Conservation (phyloP, 2,329 filamentous ascomycete species). For the Ceratocystiopsis sp. region DNA sequence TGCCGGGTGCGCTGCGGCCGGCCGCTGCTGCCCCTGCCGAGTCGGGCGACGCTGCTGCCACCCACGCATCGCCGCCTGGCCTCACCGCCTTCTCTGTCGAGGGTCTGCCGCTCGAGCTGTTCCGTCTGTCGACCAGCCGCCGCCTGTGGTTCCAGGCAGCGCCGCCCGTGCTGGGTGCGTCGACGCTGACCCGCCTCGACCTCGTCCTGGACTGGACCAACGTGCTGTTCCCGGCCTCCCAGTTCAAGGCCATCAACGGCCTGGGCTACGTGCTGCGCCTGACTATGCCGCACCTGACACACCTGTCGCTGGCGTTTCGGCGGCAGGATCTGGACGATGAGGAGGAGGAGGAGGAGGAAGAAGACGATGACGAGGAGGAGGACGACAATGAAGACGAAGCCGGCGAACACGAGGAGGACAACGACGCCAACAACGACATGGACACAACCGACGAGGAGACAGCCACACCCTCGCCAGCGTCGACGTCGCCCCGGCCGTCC, state of each 20-base stretch:
- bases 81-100: slow-evolving; percentile 24
- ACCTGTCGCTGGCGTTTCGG: slow-evolving; percentile 22
- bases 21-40: no score
- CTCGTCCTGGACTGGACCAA: slow-evolving; percentile 23
- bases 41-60: background rate
- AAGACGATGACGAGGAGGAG: background rate
- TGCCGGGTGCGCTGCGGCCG: no score
- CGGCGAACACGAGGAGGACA: no score
- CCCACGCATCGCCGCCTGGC: background rate
- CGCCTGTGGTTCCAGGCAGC: slow-evolving; percentile 23
- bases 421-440: no score
- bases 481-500: no score
- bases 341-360: no score
- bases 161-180: slow-evolving; percentile 18
- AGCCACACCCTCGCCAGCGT: background rate
- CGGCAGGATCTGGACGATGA: slow-evolving; percentile 17
- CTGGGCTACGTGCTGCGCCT: slow-evolving; percentile 25
- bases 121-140: slow-evolving; percentile 20
- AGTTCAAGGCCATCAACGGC: slow-evolving; percentile 24
- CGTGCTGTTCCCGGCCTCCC: slow-evolving; percentile 19
- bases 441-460: no score
- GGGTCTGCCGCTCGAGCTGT: slow-evolving; percentile 25
- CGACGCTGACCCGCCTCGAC: slow-evolving; percentile 21
- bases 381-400: no score
- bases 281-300: slow-evolving; percentile 18